Evolutionary conservation across 768 basidiomycete species (phyloP), one percentile per base, ranked within the genome.

Genomic region (Pholiota molesta): DNA sequence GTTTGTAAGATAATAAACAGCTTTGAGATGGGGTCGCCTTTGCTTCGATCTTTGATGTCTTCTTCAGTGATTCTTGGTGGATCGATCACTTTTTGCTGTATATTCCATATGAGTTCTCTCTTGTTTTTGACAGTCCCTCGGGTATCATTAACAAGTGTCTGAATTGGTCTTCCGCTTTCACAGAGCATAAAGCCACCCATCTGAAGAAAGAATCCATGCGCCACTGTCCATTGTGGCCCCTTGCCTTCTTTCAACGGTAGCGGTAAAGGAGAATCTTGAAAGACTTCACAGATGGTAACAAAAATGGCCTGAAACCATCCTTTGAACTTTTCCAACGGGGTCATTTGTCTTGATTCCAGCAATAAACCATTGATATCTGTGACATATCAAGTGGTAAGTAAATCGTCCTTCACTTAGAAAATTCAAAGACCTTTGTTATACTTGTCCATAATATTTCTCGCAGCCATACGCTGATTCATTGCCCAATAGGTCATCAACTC

Each of bases 11-110:
- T 28, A 8, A 74, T 71, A 7, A 78, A 28, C 1, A 59, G 67
- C 49, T 80, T 80, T 2, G 76, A 69, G 2, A 79, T 54, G 0
- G 58, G 57, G 51, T 78, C 72, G 3, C 71, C 74, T 66, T 79
- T 79, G 66, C 69, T 70, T 47, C 63, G 62, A 60, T 73, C 70
- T 49, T 59, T 59, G 14, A 71, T 66, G 35, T 69, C 67, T 5
- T 65, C 57, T 47, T 62, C 62, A 5, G 67, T 68, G 16, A 68
- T 62, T 8, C 49, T 60, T 0, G 63, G 69, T 53, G 65, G 60
- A 19, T 64, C 61, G n/a, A 69, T 65, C 6, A 55, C 59, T 5
- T 62, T 59, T n/a, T 62, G 44, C n/a, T 59, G 47, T 19, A 65
- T 60, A 13, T 66, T 42, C 26, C 59, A 55, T 28, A 60, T 62